Conservation (phyloP, 305 asterid genomes). For the Solanum hybrid region DNA sequence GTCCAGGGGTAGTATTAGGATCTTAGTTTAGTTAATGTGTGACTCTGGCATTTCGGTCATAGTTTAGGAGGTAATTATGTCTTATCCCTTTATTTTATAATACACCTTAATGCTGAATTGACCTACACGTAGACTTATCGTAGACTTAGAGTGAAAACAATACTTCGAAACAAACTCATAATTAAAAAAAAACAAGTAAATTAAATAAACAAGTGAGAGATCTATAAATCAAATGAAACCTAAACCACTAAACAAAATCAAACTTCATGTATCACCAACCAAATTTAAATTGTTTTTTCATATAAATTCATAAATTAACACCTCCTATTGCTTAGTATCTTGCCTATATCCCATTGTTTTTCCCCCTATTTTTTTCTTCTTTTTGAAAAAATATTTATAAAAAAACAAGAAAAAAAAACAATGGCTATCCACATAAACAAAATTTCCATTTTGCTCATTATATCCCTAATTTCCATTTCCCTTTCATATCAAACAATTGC, state of each 20-base stretch:
- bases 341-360: not conserved
- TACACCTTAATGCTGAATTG: not conserved
- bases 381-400: not conserved
- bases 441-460: not conserved
- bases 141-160: not conserved
- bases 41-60: too few species aligned
- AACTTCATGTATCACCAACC: not conserved
- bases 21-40: too few species aligned
- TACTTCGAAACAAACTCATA: not conserved
- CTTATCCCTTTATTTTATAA: too few species aligned
- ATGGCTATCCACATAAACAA: not conserved
- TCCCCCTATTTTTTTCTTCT: not conserved
- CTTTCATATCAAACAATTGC: not conserved
- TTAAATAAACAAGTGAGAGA: not conserved
- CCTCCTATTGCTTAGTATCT: not conserved
- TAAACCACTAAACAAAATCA: not conserved
- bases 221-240: not conserved
- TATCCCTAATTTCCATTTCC: not conserved
- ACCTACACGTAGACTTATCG: not conserved
- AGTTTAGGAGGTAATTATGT: too few species aligned
- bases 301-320: not conserved
- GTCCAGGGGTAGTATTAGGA: too few species aligned
- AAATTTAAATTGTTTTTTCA: not conserved
- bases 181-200: not conserved
- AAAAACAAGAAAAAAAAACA: not conserved